Conservation (phyloP, 2,329 filamentous ascomycete genomes). For the Phaeosphaeria sp. region DNA sequence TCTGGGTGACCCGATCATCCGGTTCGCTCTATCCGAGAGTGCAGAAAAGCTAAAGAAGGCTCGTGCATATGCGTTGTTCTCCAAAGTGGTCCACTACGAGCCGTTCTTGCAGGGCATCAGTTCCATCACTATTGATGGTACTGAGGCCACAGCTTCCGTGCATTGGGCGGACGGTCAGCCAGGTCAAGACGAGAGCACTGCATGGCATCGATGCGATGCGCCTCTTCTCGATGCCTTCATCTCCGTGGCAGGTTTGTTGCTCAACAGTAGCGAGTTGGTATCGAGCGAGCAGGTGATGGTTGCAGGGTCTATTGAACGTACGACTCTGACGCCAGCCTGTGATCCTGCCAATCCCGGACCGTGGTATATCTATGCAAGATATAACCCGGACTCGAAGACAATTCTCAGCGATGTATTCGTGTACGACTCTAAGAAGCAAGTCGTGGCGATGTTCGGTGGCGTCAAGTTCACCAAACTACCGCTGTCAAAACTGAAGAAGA, state of each 20-base stretch:
- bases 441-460: conserved; percentile 10
- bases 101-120: conserved; percentile 19
- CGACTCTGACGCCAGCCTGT: conserved; percentile 6
- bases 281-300: conserved; percentile 19
- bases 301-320: conserved; percentile 18
- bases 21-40: conserved; percentile 2
- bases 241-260: conserved; percentile 22
- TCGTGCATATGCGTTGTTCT: conserved; percentile 24
- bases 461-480: conserved; percentile 17
- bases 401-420: conserved; percentile 21
- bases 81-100: conserved; percentile 20
- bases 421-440: conserved; percentile 6
- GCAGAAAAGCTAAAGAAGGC: conserved; percentile 15
- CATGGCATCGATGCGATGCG: conserved; percentile 15
- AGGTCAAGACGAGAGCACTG: conserved; percentile 18
- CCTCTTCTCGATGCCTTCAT: conserved; percentile 24
- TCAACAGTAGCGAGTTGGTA: conserved; percentile 22
- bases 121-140: conserved; percentile 16
- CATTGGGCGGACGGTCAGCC: conserved; percentile 7
- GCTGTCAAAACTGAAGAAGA: conserved; percentile 17
- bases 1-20: conserved; percentile 7
- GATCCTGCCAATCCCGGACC: conserved; percentile 4
- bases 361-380: conserved; percentile 16
- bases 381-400: conserved; percentile 4
- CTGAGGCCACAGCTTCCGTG: conserved; percentile 17